These are phyloP conservation scores for Balamuthia mandrillaris DNA, from an alignment of 208 protist genomes.

Conservation along the genomic window DNA sequence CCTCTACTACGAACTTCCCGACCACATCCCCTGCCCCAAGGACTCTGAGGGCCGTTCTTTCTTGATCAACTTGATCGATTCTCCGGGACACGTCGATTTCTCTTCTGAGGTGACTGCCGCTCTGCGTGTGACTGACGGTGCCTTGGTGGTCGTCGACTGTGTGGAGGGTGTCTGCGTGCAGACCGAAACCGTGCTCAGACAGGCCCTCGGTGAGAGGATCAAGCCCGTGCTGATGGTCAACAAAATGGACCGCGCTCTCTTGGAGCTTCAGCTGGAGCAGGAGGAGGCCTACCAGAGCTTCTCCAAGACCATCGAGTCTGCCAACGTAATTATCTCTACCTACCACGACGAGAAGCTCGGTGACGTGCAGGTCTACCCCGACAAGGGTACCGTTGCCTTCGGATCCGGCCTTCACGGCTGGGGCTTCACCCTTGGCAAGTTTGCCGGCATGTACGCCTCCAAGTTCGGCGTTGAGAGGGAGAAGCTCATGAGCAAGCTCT, in stretches of 20 bases:
- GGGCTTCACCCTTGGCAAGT: conserved; percentile 96
- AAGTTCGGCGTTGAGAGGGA: conserved; percentile 85
- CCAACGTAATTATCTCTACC: conserved; percentile 96
- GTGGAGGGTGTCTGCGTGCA: conserved; percentile 99
- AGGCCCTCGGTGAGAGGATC: conserved; percentile 96
- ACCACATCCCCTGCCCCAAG: conserved; percentile 54
- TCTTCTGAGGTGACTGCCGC: conserved; percentile 97
- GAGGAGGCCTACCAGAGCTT: conserved; percentile 82
- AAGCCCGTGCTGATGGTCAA: conserved; percentile 98
- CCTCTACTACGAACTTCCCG: conserved; percentile 93
- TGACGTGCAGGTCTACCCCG: conserved; percentile 81
- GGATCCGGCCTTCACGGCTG: conserved; percentile 97
- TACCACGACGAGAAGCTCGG: conserved; percentile 93
- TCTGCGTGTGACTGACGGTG: conserved; percentile 98
- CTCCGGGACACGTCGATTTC: conserved; percentile 98
- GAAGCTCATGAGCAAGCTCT: conserved; percentile 89
- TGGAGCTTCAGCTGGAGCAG: conserved; percentile 85
- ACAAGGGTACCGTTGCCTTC: conserved; percentile 94
- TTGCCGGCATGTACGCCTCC: conserved; percentile 86
- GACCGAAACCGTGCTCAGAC: conserved; percentile 98
- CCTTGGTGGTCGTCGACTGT: conserved; percentile 98
- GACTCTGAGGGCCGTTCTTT: conserved; percentile 66
- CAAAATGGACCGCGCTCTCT: conserved; percentile 96
- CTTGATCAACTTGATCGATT: conserved; percentile 98
- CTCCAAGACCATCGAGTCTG: conserved; percentile 82